Evolutionary conservation across 1,284 basidiomycete genomes (phyloP), one percentile per base, ranked within the genome.

Genomic region (Apiotrichum sp.): DNA sequence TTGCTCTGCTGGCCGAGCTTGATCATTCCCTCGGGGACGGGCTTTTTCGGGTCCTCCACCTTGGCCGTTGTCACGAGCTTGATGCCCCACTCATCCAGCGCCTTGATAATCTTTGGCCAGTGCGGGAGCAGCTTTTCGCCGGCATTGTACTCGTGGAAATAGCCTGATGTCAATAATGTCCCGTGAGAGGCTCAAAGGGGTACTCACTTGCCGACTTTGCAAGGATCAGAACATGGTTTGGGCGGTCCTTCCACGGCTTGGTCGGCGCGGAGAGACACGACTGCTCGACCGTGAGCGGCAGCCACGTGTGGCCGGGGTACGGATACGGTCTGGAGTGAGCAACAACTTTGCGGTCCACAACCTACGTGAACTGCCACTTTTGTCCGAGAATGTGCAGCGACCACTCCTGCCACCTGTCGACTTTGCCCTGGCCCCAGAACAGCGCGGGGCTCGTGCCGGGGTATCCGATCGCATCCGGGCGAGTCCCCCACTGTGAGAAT

Each of bases 221-320:
- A 31, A 74, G 59, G 32, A 76, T 59, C 33, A 75, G 60, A 6
- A 71, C 67, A 13, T 62, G 51, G 43, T 71, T 58, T n/a, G 62
- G 52, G 32, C 71, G 59, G 35, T 68, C 58, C 3, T 53, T 58
- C n/a, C 59, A 61, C 13, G 65, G 58, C 9, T 52, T 65, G 22
- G 63, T 45, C 8, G 65, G 65, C 1, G 68, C 51, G 6, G 57
- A 50, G 16, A 66, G 50, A 50, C 74, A 76, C 7, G 62, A 56
- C 33, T 68, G 59, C 59, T 74, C 70, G 53, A 76, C 65, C 5
- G 69, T 65, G 50, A 74, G 68, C 1, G 72, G 68, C 7, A 74
- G 67, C 62, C 16, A 59, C 51, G 58, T 73, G 69, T 33, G 62
- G 47, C 11, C 55, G 53, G 33, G 70, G 66, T 52, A 70, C 56